phyloP scores from a whole-genome alignment of 176 grass and related monocot species.

The maize (Zea mays) region DNA sequence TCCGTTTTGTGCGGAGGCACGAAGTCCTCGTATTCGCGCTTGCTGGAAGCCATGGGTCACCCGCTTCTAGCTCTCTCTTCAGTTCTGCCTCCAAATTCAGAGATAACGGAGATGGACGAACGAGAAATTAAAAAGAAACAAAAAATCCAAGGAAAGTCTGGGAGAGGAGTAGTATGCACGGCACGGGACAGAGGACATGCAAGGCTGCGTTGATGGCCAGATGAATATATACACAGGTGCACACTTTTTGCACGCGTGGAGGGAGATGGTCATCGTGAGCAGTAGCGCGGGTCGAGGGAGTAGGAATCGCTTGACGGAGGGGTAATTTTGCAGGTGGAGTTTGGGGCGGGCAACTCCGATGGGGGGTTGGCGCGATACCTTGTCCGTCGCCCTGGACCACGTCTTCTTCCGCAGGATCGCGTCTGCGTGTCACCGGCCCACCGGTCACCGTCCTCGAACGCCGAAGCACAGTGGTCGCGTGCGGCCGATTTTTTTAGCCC shows the following conservation, averaged over 20 bases:
- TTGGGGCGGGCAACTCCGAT: neutral
- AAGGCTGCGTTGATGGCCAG: neutral
- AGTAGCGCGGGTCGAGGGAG: neutral
- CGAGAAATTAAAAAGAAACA: too few species aligned
- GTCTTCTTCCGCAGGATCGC: conserved; percentile 4
- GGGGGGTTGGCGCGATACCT: neutral
- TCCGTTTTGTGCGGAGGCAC: conserved; percentile 45
- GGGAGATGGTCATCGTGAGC: neutral
- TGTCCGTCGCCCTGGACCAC: conserved; percentile 22
- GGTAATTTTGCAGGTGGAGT: conserved; percentile 26
- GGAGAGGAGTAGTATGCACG: neutral
- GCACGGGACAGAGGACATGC: neutral
- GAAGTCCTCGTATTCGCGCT: conserved; percentile 56
- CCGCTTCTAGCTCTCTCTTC: neutral
- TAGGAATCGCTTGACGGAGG: conserved; percentile 31
- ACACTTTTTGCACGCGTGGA: neutral
- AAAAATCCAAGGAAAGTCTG: neutral
- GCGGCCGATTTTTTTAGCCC: neutral
- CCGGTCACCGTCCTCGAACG: neutral
- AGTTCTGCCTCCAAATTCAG: neutral
- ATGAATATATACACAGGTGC: neutral
- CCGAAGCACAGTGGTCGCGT: neutral
- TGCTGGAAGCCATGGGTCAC: conserved; percentile 19
- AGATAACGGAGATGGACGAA: neutral
- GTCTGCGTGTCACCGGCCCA: neutral